Percentiles rank a stretch among this genome's conserved stretches.
Conservation (phyloP, 2,329 filamentous ascomycete species). For the Alternaria solani region DNA sequence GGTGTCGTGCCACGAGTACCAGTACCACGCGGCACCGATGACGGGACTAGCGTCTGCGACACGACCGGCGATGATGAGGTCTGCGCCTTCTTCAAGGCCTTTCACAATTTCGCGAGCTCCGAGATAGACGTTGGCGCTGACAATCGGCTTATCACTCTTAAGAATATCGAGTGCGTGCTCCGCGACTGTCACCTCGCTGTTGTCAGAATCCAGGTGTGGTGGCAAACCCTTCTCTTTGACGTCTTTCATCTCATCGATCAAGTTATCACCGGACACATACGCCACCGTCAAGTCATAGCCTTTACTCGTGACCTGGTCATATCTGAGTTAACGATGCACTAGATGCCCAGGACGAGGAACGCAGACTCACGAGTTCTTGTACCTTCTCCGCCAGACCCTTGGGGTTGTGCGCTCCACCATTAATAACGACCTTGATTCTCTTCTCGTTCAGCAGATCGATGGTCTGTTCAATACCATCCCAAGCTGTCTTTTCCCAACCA, state of each 20-base stretch:
- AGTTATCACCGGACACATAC: slow-evolving; percentile 57
- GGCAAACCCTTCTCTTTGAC: slow-evolving; percentile 45
- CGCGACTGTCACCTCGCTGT: slow-evolving; percentile 47
- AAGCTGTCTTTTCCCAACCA: slow-evolving; percentile 58
- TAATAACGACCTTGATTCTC: slow-evolving; percentile 64
- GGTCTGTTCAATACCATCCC: slow-evolving; percentile 58
- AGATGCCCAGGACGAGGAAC: neutral
- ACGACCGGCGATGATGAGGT: slow-evolving; percentile 47
- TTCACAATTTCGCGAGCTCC: slow-evolving; percentile 53
- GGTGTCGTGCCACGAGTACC: slow-evolving; percentile 61
- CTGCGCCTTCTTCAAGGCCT: slow-evolving; percentile 42
- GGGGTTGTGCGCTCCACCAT: slow-evolving; percentile 66
- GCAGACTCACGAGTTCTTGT: slow-evolving; percentile 46
- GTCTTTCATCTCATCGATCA: slow-evolving; percentile 48
- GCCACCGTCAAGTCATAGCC: slow-evolving; percentile 53
- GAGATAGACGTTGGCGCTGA: slow-evolving; percentile 62
- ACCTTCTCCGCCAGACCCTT: slow-evolving; percentile 59
- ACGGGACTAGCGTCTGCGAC: slow-evolving; percentile 48
- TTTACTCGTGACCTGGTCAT: slow-evolving; percentile 44
- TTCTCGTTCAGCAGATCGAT: slow-evolving; percentile 58
- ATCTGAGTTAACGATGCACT: neutral
- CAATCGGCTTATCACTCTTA: slow-evolving; percentile 47
- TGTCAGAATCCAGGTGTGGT: slow-evolving; percentile 55
- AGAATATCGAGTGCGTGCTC: slow-evolving; percentile 52
- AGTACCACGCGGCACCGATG: slow-evolving; percentile 65